Evolutionary conservation across 306 rosid species (phyloP), one percentile per base, ranked within the genome.

Genomic region (Cucurbita pepo): DNA sequence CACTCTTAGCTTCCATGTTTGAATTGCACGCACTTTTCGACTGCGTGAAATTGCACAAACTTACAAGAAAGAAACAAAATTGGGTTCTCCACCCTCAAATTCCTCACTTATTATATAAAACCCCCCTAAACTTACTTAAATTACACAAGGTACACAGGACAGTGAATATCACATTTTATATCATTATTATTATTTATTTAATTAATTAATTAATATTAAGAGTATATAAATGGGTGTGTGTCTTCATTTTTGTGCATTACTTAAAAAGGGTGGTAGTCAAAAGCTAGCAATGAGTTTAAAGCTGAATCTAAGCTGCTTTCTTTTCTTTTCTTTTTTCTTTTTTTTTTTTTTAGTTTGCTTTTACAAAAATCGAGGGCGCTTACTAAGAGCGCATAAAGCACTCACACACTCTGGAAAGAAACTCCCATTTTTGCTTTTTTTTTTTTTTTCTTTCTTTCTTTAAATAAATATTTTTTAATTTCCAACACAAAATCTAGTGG

Each of bases 341-440:
- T 21, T 21, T 13, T 13, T 48, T 14, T 62, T 61, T 15, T 16
- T 30, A 19, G 13, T 54, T 72, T 0, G 38, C 76, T 72, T 72
- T 72, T 56, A 62, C 76, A 53, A 41, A 10, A 40, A 72, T n/a
- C 76, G 76, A 72, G 64, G 76, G 6, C 40, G 48, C 76, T 55
- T 72, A 40, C 76, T 37, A 36, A 58, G 10, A 58, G 34, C 64
- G 64, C 30, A 58, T 58, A 58, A 58, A 58, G 64, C 64, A 12
- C 16, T 14, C 40, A 56, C 38, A 56, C 62, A 56, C 62, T 56
- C 62, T 56, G 62, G 62, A 56, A 56, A 4, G 3, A 21, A 56
- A 8, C 8, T 7, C 25, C 18, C 18, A 15, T 8, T 54, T 7
- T 8, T 56, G 3, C 9, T 4, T 19, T 8, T 1, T 56, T 21